Base-by-base conservation (phyloP, 192 early-diverging fungal genomes). In the Coemansia sp. region DNA sequence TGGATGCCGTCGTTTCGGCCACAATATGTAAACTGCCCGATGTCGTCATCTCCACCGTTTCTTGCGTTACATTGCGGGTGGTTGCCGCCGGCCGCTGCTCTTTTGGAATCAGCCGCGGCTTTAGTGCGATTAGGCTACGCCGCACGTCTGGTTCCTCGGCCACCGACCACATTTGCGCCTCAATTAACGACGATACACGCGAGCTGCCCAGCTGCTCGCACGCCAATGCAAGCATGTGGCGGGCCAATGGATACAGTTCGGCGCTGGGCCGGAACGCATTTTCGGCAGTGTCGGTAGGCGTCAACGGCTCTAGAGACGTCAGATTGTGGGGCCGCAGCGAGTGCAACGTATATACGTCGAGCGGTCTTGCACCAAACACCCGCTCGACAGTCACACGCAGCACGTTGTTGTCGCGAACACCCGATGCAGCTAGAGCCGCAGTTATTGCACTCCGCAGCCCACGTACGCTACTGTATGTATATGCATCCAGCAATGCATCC, bases 401-500 rank as follows among this genome's bases (percentile, higher is more conserved):
- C 42, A 56, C 23, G 0, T 37, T 20, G 54, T 17, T 14, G 3
- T 46, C 42, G 1, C 42, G 14, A 31, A 4, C 21, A 57, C 56
- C 37, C 26, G 26, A 9, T 26, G 47, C 48, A 9, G 56, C 49
- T 0, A 67, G 18, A 3, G 67, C 64, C 5, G 61, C 66, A n/a
- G 67, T 61, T 4, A 79, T 67, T 15, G 71, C 56, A 23, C 56
- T 44, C 3, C 76, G 76, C 55, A 79, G 46, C 20, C 56, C 46
- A n/a, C 25, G 56, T 9, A 64, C 37, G 44, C 76, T 74, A 4
- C 56, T 53, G 38, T 61, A 63, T 4, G 71, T 73, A n/a, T 79
- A 79, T 11, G 73, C 65, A n/a, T 79, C 76, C 6, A 73, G 58
- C 20, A 79, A 53, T 9, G 71, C 76, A 52, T 74, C 71, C 17